Percentiles rank a stretch among this genome's conserved stretches.
These are phyloP conservation scores for Eucalyptus decipiens DNA, from an alignment of 345 rosid genomes.

Conservation along the genomic window DNA sequence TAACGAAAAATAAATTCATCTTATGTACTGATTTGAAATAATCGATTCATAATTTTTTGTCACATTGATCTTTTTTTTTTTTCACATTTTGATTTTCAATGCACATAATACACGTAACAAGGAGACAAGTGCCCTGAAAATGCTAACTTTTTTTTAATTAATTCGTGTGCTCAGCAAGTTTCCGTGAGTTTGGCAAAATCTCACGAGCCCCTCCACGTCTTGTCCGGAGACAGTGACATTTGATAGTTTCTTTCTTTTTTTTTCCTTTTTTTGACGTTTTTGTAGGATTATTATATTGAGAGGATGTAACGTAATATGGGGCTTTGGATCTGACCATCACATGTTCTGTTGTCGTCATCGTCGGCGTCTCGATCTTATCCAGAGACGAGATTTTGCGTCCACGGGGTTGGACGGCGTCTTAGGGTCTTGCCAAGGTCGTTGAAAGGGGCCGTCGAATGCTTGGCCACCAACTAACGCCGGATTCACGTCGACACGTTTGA, in stretches of 20 bases:
- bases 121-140: background rate
- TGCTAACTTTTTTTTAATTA: background rate
- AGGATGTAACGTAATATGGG: background rate
- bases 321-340: background rate
- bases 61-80: background rate
- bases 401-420: background rate
- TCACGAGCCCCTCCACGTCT: background rate
- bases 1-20: rapidly evolving
- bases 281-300: background rate
- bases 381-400: background rate
- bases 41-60: too few species aligned
- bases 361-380: background rate
- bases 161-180: background rate
- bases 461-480: background rate
- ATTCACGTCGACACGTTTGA: background rate
- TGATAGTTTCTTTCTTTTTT: background rate
- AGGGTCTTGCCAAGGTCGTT: background rate
- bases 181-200: background rate
- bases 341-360: background rate
- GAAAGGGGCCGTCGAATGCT: background rate
- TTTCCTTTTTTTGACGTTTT: background rate
- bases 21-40: too few species aligned
- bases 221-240: background rate
- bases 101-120: background rate
- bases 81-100: background rate